A percentile compares a stretch with the other conserved stretches of the same genome.
phyloP scores from a whole-genome alignment of 129 eudicot genomes.

The Rutidosis leptorrhynchoides region DNA sequence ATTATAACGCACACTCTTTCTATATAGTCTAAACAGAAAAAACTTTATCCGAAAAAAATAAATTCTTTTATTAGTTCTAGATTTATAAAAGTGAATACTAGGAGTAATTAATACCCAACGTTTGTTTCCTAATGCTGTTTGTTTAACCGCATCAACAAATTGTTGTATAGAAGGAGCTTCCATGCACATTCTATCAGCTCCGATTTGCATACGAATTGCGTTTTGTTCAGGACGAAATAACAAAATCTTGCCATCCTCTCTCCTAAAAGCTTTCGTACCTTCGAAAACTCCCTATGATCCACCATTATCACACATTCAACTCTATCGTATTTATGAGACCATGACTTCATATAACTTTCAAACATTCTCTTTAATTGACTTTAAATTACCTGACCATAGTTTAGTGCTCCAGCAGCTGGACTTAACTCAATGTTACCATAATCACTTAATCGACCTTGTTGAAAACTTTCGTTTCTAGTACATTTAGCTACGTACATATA shows the following conservation, averaged over 20 bases:
- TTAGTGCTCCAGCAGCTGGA: conserved; percentile 83
- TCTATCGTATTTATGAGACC: background rate
- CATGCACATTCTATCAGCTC: conserved; percentile 98
- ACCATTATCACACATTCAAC: background rate
- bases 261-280: conserved; percentile 75
- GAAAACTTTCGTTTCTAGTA: conserved; percentile 34
- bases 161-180: conserved; percentile 64
- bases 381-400: conserved; percentile 73
- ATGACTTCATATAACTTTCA: background rate
- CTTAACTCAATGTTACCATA: conserved; percentile 65
- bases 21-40: too few species aligned
- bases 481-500: conserved; percentile 73
- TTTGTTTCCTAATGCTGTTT: conserved; percentile 69
- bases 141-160: conserved; percentile 77
- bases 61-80: too few species aligned
- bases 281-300: conserved; percentile 65
- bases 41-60: too few species aligned
- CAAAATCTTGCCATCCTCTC: conserved; percentile 61
- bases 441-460: conserved; percentile 45
- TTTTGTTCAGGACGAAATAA: conserved; percentile 80
- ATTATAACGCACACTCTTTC: too few species aligned
- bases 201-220: conserved; percentile 78
- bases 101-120: too few species aligned
- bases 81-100: too few species aligned
- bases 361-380: background rate